phyloP scores from a whole-genome alignment of 78 protist species.

The Anaeramoeba flamelloides region DNA sequence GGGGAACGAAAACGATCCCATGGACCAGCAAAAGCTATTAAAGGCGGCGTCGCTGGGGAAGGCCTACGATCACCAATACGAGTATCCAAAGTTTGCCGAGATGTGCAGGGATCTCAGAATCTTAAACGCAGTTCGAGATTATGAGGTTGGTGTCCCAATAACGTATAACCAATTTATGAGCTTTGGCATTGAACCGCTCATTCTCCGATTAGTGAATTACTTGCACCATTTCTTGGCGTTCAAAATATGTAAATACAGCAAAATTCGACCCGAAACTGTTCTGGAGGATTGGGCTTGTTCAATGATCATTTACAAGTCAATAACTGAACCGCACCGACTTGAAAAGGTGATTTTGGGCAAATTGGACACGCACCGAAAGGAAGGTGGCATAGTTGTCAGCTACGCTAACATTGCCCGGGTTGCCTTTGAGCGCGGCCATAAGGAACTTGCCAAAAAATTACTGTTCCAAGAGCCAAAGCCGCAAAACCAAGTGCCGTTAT shows the following conservation, averaged over 20 bases:
- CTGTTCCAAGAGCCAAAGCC: not conserved
- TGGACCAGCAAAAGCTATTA: not conserved
- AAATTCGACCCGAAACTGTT: constrained; percentile 5
- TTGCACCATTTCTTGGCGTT: constrained; percentile 56
- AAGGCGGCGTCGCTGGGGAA: not conserved
- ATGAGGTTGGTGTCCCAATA: constrained; percentile 58
- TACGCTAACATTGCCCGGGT: too few species aligned
- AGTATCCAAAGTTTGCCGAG: constrained; percentile 38
- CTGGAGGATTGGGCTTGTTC: constrained; percentile 55
- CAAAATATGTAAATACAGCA: constrained; percentile 34
- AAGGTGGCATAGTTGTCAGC: too few species aligned
- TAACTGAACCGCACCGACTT: too few species aligned
- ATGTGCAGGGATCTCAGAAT: constrained; percentile 47
- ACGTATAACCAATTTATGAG: constrained; percentile 34
- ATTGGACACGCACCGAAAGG: too few species aligned
- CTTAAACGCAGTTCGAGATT: constrained; percentile 28
- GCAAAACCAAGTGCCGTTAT: not conserved
- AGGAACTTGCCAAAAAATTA: not conserved
- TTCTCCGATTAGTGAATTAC: constrained; percentile 40
- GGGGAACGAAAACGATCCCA: not conserved
- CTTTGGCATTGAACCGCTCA: constrained; percentile 33
- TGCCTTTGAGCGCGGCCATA: too few species aligned
- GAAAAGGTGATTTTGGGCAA: too few species aligned
- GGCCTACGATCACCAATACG: not conserved
- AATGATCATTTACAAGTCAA: too few species aligned